Evolutionary conservation across 129 eudicot genomes (phyloP).

Genomic region (Pseudognaphalium luteoalbum): DNA sequence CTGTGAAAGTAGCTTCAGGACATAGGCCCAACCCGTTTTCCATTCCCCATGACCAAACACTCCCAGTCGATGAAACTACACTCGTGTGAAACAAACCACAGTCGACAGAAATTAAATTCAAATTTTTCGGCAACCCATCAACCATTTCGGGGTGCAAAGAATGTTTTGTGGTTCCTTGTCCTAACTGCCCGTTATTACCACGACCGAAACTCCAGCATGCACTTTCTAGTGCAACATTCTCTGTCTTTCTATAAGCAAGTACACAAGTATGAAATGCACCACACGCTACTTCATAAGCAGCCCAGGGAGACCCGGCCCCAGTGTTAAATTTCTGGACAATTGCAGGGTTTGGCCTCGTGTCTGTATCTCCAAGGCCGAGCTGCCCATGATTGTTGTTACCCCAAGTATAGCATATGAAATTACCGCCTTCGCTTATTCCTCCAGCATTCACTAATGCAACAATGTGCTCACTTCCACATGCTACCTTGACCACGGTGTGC

Average conservation of each 20-base stretch:
- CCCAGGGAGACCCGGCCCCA: conserved; percentile 9
- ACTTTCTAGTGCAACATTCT: conserved; percentile 23
- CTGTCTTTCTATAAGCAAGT: conserved; percentile 28
- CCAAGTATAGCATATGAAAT: conserved; percentile 79
- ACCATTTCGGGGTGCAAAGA: conserved; percentile 33
- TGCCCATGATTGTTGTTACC: conserved; percentile 82
- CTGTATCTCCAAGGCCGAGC: conserved; percentile 86
- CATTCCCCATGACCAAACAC: conserved; percentile 98
- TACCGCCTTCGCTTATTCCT: conserved; percentile 28
- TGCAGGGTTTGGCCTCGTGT: conserved; percentile 55
- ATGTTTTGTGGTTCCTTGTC: conserved; percentile 34
- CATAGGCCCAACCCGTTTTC: conserved; percentile 92
- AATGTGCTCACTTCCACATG: conserved; percentile 92
- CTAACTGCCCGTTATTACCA: conserved; percentile 41
- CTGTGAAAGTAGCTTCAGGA: conserved; percentile 72
- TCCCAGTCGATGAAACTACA: conserved; percentile 77
- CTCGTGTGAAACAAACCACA: conserved; percentile 93
- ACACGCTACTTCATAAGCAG: conserved; percentile 40
- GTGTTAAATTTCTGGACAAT: conserved; percentile 46
- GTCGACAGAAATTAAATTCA: conserved; percentile 54
- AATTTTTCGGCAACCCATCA: conserved; percentile 22
- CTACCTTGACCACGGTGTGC: conserved; percentile 80
- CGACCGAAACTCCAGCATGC: conserved; percentile 41
- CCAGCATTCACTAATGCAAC: conserved; percentile 63
- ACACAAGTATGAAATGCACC: conserved; percentile 41